Base-by-base conservation (phyloP, 176 grass and related monocot species). In the Juncus effusus region DNA sequence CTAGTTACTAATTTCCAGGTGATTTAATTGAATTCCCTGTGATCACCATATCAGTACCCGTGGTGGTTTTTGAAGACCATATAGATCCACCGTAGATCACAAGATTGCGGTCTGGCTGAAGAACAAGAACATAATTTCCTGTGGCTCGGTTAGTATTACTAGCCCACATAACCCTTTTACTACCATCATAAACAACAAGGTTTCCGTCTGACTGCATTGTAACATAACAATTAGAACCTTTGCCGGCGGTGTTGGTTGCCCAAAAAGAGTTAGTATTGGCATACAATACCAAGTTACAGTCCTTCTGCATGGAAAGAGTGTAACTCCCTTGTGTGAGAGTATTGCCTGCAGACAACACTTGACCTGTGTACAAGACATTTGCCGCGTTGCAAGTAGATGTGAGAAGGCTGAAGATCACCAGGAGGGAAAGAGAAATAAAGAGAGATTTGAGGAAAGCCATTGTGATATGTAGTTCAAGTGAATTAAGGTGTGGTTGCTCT, bases 261-360 rank as follows among this genome's bases (percentile, higher is more conserved):
- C 79, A 82, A 2, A 75, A 1, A 5, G 72, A n/a, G 1, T 12
- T 2, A 1, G 56, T 38, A 5, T 41, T 10, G 13, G 69, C 79
- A n/a, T 82, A 76, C 5, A 82, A 38, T 0, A 82, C 73, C 9
- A 76, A 28, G 47, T 82, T 82, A 64, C 73, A 82, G 63, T 82
- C 79, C 5, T 10, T 58, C 38, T 71, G 79, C 73, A 82, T 64
- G 3, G 63, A 51, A 9, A 76, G 38, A 10, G 3, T 10, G 49
- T 59, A 82, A n/a, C 11, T 57, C 38, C 64, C 57, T 4, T 62
- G 15, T 0, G 37, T 51, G 13, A 81, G 79, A 0, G 63, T 36
- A 7, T 81, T 54, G n/a, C 64, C 79, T 0, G 5, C 28, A 10
- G 2, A 40, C n/a, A 81, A 57, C 6, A 4, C 28, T 3, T 76